Evolutionary conservation across 1,284 basidiomycete genomes (phyloP).

Genomic region (Pascua guehoae): DNA sequence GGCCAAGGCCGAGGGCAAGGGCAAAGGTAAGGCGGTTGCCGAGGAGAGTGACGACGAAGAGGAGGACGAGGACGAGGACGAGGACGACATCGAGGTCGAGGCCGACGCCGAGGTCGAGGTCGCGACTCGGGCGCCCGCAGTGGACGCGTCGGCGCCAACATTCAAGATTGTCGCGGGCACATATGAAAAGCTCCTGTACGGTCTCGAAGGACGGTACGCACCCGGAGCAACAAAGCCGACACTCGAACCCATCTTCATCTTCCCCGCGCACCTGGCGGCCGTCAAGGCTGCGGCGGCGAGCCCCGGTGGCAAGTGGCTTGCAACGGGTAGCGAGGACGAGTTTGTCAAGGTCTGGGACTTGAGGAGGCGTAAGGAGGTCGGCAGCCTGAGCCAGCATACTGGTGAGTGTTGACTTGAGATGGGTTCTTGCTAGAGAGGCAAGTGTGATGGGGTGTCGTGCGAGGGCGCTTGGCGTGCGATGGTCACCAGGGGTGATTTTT

Average conservation of each 20-base stretch:
- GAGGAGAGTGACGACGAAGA: conserved; percentile 9
- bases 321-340: conserved; percentile 90
- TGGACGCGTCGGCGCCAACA: conserved; percentile 38
- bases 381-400: conserved; percentile 86
- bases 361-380: conserved; percentile 82
- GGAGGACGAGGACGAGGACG: conserved; percentile 19
- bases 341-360: conserved; percentile 98
- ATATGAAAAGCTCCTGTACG: conserved; percentile 94
- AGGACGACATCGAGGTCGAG: background rate
- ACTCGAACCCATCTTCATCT: conserved; percentile 85
- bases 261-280: conserved; percentile 91
- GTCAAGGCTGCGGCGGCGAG: conserved; percentile 84
- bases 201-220: conserved; percentile 64
- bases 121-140: background rate
- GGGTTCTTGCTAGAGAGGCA: background rate
- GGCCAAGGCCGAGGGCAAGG: conserved; percentile 14
- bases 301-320: conserved; percentile 91
- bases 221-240: conserved; percentile 24
- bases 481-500: too few species aligned
- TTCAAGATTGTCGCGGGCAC: conserved; percentile 88
- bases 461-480: too few species aligned
- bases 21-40: conserved; percentile 21
- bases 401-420: conserved; percentile 55
- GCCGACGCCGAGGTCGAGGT: background rate
- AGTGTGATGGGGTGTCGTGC: too few species aligned